Evolutionary conservation across 2,329 filamentous ascomycete species (phyloP).

Genomic region (Trichophyton rubrum): DNA sequence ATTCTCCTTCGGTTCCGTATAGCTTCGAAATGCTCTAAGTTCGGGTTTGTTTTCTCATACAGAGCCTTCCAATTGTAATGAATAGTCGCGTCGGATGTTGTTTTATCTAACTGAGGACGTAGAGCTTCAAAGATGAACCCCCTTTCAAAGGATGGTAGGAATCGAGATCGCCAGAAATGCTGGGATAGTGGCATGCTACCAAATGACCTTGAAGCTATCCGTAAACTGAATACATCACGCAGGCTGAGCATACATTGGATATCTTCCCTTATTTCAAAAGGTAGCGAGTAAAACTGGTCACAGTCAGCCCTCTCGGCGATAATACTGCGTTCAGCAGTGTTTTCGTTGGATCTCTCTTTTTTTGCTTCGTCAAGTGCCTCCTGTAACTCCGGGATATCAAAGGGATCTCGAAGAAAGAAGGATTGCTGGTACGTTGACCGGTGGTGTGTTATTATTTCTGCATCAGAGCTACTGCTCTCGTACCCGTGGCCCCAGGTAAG

Average conservation of each 20-base stretch:
- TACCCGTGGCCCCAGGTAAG: slow-evolving; percentile 14
- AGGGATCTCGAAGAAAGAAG: slow-evolving; percentile 8
- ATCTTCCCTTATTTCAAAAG: slow-evolving; percentile 14
- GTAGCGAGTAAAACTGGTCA: slow-evolving; percentile 14
- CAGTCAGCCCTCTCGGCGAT: slow-evolving; percentile 1
- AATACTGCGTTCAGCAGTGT: not conserved
- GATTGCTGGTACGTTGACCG: slow-evolving; percentile 6
- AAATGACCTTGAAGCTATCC: slow-evolving; percentile 15
- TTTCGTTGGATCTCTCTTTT: not conserved
- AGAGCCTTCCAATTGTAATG: slow-evolving; percentile 17
- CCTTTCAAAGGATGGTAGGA: slow-evolving; percentile 12
- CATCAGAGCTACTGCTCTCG: not conserved
- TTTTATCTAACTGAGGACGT: not conserved
- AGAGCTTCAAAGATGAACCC: slow-evolving; percentile 13
- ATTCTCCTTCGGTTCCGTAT: slow-evolving; percentile 14
- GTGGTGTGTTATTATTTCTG: not conserved
- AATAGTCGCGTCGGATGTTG: not conserved
- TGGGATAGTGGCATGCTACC: slow-evolving; percentile 14
- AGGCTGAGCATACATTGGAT: slow-evolving; percentile 13
- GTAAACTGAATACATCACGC: slow-evolving; percentile 11
- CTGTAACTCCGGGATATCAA: slow-evolving; percentile 10
- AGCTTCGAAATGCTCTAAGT: not conserved
- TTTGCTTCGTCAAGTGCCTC: slow-evolving; percentile 2
- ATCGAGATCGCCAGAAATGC: slow-evolving; percentile 17
- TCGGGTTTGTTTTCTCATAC: slow-evolving; percentile 12